Percentiles rank a stretch among this genome's conserved stretches.
phyloP scores from a whole-genome alignment of 1,139 yeast species.

The Saccharomyces hybrid region DNA sequence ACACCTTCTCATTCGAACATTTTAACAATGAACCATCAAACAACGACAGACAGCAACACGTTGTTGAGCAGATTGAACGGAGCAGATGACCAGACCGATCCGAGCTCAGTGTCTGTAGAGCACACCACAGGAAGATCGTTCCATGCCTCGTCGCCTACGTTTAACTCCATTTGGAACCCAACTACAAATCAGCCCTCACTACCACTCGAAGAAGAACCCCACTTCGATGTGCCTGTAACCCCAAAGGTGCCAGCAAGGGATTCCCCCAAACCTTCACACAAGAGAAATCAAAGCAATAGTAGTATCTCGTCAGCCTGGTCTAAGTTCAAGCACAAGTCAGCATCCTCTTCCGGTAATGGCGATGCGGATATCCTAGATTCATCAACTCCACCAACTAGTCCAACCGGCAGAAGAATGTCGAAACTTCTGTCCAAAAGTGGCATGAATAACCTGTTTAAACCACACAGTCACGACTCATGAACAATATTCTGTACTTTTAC shows the following conservation, averaged over 20 bases:
- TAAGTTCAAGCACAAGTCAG: constrained; percentile 9
- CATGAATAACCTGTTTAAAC: constrained; percentile 23
- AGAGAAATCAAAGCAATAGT: constrained; percentile 16
- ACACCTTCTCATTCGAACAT: neutral
- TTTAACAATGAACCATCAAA: neutral
- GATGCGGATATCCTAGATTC: constrained; percentile 3
- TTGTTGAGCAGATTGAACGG: neutral
- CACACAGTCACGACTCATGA: constrained; percentile 19
- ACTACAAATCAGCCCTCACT: constrained; percentile 8
- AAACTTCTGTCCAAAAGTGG: constrained; percentile 22
- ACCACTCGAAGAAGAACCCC: neutral
- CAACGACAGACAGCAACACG: neutral
- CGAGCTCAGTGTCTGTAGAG: neutral
- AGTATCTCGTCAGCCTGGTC: constrained; percentile 19
- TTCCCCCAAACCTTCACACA: constrained; percentile 7
- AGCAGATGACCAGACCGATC: neutral
- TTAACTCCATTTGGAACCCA: constrained; percentile 19
- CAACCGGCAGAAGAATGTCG: constrained; percentile 22
- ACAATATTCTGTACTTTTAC: neutral
- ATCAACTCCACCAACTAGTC: constrained; percentile 9
- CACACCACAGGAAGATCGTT: neutral
- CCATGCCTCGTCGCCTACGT: constrained; percentile 13
- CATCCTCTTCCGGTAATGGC: constrained; percentile 9
- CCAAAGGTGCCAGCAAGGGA: neutral
- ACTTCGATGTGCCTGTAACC: neutral